Conservation (phyloP, 495 filamentous ascomycete species). For the Penicillium diatomitis region DNA sequence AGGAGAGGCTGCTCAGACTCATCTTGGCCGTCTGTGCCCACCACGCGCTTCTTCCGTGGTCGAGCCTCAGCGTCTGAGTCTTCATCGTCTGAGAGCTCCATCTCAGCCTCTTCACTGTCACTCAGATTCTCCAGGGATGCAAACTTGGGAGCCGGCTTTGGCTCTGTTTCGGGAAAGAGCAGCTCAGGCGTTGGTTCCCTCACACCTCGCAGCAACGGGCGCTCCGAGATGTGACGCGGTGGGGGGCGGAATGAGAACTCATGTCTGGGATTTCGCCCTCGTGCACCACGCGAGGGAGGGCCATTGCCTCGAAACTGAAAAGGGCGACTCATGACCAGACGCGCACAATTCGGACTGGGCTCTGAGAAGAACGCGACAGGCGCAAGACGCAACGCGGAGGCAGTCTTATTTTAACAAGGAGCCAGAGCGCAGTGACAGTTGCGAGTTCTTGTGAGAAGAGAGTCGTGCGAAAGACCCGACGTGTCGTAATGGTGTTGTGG, state of each 20-base stretch:
- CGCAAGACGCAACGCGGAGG: neutral
- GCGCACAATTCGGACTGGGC: neutral
- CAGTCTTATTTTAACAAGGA: too few relatives aligned
- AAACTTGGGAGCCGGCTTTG: conserved; percentile 30
- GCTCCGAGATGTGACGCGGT: conserved; percentile 30
- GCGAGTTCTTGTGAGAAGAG: neutral
- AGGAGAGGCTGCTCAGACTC: conserved; percentile 14
- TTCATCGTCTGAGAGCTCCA: conserved; percentile 48
- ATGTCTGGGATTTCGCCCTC: conserved; percentile 6
- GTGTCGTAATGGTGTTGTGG: too few relatives aligned
- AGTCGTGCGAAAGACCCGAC: too few relatives aligned
- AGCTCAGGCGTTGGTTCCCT: conserved; percentile 31
- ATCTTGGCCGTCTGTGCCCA: conserved; percentile 35
- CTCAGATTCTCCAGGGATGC: conserved; percentile 51
- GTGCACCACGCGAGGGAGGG: neutral
- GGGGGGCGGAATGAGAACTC: conserved; percentile 40
- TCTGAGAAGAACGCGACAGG: neutral
- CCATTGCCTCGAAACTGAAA: conserved; percentile 34
- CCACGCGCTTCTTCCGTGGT: conserved; percentile 42
- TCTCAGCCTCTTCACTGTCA: conserved; percentile 62
- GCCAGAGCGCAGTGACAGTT: neutral
- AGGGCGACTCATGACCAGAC: conserved; percentile 18
- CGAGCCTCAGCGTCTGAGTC: conserved; percentile 37
- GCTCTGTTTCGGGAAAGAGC: conserved; percentile 19
- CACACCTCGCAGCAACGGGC: conserved; percentile 33